Evolutionary conservation across 768 basidiomycete species (phyloP), one percentile per base, ranked within the genome.

Genomic region (Podaxis sp.): DNA sequence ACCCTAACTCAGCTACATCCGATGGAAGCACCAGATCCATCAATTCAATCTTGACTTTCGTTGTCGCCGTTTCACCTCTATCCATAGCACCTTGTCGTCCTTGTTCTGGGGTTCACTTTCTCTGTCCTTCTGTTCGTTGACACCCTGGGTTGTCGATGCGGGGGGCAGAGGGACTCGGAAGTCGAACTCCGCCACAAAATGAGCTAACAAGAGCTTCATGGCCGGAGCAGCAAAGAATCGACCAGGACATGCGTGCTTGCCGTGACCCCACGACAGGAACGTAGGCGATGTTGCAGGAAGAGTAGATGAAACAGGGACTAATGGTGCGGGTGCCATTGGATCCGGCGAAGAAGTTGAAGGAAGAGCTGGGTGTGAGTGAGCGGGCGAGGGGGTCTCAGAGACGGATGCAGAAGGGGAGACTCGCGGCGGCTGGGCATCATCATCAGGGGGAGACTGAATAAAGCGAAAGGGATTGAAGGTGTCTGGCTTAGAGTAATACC

Each of bases 231-330:
- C 66, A 40, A 67, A 64, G 53, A 65, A 67, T 38, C 66, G 50
- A 7, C 66, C 66, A 5, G 78, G 76, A 51, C 73, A 75, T 12
- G 67, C 72, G 55, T 75, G 71, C 22, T 73, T 68, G 1, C 78
- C 78, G 33, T 74, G 69, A 2, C 79, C 78, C 58, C 78, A 80
- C 1, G 71, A 56, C 12, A 77, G 64, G 46, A 71, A 76, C 4
- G 74, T 71, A 12, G 69, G 50, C 8, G 68, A 69, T 0, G 72
- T 70, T 4, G 71, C 71, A 56, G 63, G 61, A 24, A 62, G 55
- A 6, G 61, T 62, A 12, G 38, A 56, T 24, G 61, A 62, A 2
- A 38, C 61, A 37, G 54, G 61, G 8, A 50, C 54, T 8, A 46
- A 46, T 19, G n/a, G 7, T 17, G 33, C 0, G 33, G 41, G 13